phyloP scores from a whole-genome alignment of 352 stramenopile species.

The Sclerospora graminicola region DNA sequence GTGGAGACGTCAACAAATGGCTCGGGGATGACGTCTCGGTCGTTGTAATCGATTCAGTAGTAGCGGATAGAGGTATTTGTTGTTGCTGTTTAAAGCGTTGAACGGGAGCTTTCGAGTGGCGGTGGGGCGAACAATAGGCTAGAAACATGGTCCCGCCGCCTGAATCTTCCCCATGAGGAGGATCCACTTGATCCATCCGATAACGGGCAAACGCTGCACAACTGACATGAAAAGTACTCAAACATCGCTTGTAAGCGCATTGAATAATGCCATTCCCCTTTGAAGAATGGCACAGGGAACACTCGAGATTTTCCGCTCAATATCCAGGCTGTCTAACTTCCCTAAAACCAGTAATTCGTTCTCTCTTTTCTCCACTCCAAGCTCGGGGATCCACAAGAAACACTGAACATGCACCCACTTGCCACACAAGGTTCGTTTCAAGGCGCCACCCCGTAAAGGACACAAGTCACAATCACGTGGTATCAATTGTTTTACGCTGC shows the following conservation, averaged over 20 bases:
- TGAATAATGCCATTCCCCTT: constrained; percentile 59
- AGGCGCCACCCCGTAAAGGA: constrained; percentile 43
- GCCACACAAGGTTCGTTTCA: constrained; percentile 51
- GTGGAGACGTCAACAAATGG: constrained; percentile 37
- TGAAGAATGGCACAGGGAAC: constrained; percentile 56
- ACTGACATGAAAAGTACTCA: constrained; percentile 73
- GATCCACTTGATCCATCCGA: constrained; percentile 42
- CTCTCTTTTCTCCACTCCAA: constrained; percentile 32
- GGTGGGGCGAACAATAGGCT: constrained; percentile 55
- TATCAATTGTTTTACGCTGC: too few species aligned
- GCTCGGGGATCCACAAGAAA: constrained; percentile 80
- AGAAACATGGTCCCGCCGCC: constrained; percentile 47
- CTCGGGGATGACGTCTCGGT: constrained; percentile 30
- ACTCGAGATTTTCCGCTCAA: constrained; percentile 56
- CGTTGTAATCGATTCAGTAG: constrained; percentile 11
- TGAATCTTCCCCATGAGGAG: constrained; percentile 20
- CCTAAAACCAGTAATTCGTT: constrained; percentile 34
- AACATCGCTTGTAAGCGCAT: constrained; percentile 60
- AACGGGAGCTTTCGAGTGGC: constrained; percentile 19
- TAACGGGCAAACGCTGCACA: constrained; percentile 56
- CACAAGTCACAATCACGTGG: constrained; percentile 43
- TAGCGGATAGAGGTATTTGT: background rate
- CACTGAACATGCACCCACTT: constrained; percentile 80
- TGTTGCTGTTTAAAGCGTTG: constrained; percentile 3
- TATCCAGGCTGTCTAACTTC: constrained; percentile 34